These are phyloP conservation scores for Leishmania tropica DNA, from an alignment of 208 protist species.

Conservation along the genomic window DNA sequence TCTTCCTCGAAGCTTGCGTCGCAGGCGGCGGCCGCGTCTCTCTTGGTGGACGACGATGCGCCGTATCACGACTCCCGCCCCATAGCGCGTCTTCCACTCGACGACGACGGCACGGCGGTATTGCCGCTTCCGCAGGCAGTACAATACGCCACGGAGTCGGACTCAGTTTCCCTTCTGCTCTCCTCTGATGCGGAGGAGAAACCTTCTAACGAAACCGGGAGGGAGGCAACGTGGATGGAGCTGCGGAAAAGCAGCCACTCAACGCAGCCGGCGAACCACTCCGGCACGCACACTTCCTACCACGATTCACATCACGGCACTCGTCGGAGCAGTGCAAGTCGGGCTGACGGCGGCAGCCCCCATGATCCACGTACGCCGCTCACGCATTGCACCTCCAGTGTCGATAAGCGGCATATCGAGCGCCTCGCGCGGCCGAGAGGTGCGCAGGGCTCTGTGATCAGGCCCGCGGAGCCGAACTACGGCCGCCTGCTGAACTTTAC, in stretches of 20 bases:
- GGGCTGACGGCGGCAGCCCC: background rate
- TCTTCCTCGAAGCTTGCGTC: constrained; percentile 23
- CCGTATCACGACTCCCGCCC: constrained; percentile 17
- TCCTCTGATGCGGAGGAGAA: background rate
- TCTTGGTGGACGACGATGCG: constrained; percentile 11
- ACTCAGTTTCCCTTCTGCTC: background rate
- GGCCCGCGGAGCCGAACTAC: constrained; percentile 54
- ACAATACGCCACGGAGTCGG: background rate
- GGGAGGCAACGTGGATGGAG: constrained; percentile 1
- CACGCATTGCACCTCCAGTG: background rate
- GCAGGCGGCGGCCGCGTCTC: constrained; percentile 18
- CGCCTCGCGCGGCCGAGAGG: constrained; percentile 29
- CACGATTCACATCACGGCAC: background rate
- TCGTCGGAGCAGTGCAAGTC: background rate
- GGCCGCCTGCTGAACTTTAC: constrained; percentile 60
- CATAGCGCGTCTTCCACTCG: constrained; percentile 16
- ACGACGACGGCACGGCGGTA: constrained; percentile 12
- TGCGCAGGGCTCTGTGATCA: constrained; percentile 10
- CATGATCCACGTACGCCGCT: background rate
- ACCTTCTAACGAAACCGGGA: background rate
- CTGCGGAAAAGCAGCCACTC: constrained; percentile 1
- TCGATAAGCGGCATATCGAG: constrained; percentile 28
- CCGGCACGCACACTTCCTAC: background rate
- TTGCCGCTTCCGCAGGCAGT: constrained; percentile 4
- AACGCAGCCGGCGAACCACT: background rate